Percentiles rank a stretch among this genome's conserved stretches.
Conservation (phyloP, 805 yeast genomes). For the Teunomyces cretensis region DNA sequence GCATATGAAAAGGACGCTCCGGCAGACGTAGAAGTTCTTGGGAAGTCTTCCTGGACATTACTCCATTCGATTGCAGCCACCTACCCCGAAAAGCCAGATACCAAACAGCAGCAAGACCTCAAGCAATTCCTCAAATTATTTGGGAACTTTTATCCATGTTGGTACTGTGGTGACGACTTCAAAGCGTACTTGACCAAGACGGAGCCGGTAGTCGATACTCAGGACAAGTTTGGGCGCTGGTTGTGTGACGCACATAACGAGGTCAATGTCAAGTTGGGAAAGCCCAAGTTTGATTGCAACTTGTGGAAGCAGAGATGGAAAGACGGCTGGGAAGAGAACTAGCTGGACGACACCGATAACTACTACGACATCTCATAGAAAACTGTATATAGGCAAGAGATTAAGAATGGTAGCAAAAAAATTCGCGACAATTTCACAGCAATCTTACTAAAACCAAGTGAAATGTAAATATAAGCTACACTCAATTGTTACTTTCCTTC, state of each 20-base stretch:
- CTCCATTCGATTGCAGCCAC: constrained; percentile 87
- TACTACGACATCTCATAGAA: neutral
- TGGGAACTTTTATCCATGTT: constrained; percentile 86
- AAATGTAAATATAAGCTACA: neutral
- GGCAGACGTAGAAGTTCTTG: constrained; percentile 79
- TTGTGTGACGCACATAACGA: constrained; percentile 92
- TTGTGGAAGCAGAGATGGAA: constrained; percentile 94
- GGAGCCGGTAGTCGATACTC: constrained; percentile 59
- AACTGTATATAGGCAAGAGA: constrained; percentile 2
- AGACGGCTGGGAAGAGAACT: constrained; percentile 74
- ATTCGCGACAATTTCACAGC: neutral
- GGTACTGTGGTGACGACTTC: constrained; percentile 90
- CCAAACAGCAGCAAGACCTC: constrained; percentile 68
- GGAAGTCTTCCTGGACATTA: constrained; percentile 89
- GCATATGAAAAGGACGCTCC: constrained; percentile 54
- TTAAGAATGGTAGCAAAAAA: neutral
- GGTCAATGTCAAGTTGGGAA: constrained; percentile 85
- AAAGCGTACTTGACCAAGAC: constrained; percentile 52
- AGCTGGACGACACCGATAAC: neutral
- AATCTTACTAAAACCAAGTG: neutral
- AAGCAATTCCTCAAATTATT: constrained; percentile 65
- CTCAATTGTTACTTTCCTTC: too few species aligned
- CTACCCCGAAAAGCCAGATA: constrained; percentile 71
- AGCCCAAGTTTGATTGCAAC: constrained; percentile 80
- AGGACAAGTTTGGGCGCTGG: constrained; percentile 87